A percentile compares a stretch with the other conserved stretches of the same genome.
phyloP scores from a whole-genome alignment of 2,329 filamentous ascomycete genomes.

The Talaromyces islandicus region DNA sequence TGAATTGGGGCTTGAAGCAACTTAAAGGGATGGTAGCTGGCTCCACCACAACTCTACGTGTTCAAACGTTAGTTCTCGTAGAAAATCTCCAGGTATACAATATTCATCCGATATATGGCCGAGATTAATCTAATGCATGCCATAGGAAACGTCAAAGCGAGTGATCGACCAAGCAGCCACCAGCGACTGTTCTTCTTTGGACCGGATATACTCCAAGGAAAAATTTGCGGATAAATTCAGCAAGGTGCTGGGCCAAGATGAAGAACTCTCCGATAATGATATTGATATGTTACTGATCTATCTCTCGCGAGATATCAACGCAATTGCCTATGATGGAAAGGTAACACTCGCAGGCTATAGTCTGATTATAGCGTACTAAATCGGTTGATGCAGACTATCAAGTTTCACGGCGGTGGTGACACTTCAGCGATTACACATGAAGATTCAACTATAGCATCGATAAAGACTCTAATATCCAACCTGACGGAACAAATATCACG shows the following conservation, averaged over 20 bases:
- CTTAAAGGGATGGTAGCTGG: constrained; percentile 52
- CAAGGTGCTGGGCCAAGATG: constrained; percentile 43
- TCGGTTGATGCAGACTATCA: constrained; percentile 55
- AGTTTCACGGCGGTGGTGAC: constrained; percentile 57
- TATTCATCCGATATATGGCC: not conserved
- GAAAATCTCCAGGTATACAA: constrained; percentile 52
- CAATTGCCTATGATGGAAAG: constrained; percentile 43
- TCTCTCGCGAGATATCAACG: constrained; percentile 60
- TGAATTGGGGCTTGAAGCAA: constrained; percentile 70
- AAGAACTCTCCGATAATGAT: constrained; percentile 56
- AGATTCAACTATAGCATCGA: constrained; percentile 73
- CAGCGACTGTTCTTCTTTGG: constrained; percentile 49
- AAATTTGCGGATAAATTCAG: constrained; percentile 59
- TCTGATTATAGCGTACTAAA: constrained; percentile 15
- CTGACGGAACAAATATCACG: constrained; percentile 62
- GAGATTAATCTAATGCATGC: not conserved
- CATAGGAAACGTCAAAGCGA: constrained; percentile 48
- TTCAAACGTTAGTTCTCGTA: constrained; percentile 42
- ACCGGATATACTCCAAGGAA: constrained; percentile 61
- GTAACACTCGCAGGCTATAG: constrained; percentile 21
- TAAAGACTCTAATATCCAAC: constrained; percentile 65
- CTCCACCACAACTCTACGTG: constrained; percentile 28
- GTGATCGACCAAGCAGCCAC: constrained; percentile 43
- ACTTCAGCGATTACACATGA: constrained; percentile 60
- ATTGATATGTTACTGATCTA: constrained; percentile 65